Evolutionary conservation across 805 yeast species (phyloP), one percentile per base, ranked within the genome.

Genomic region (Candida taoyuanica): DNA sequence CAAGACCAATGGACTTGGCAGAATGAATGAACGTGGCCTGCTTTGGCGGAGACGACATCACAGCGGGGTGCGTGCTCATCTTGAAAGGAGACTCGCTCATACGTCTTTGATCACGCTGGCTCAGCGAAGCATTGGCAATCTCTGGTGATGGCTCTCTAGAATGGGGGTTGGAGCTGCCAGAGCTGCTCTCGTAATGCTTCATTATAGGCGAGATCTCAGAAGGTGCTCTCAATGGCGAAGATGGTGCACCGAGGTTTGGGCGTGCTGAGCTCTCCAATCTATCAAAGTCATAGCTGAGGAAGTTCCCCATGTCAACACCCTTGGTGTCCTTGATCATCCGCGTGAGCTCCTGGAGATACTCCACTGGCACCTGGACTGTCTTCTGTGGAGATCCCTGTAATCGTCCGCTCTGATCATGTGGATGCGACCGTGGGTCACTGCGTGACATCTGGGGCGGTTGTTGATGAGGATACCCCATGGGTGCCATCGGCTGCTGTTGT

Each of bases 341-440:
- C 2, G 49, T 46, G 11, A 55, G 34, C 29, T 49, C 48, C 34
- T 53, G 54, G 7, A 55, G 40, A 33, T 54, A 55, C 24, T 51
- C 59, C 13, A 54, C 52, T 4, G 59, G 52, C 4, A 55, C 53
- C 28, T 52, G 40, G 13, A 53, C 56, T 1, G 60, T 55, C 34
- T 42, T 45, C 28, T 35, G 41, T 12, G 36, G 42, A 2, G 36
- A 24, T 5, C 25, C 30, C 6, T 26, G 40, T 2, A n/a, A 24
- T 14, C 17, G 30, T 12, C 9, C 7, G 35, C n/a, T 31, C 38
- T 12, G 19, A 5, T 16, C 7, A 25, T 7, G 14, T 20, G 24
- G 7, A 11, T 8, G 24, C 24, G 24, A 21, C 9, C 24, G 24
- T 8, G 24, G 24, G 7, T 21, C 9, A 21, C 11, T 11, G 11